phyloP scores from a whole-genome alignment of 257 asterid species.

The Leonotis leonurus region DNA sequence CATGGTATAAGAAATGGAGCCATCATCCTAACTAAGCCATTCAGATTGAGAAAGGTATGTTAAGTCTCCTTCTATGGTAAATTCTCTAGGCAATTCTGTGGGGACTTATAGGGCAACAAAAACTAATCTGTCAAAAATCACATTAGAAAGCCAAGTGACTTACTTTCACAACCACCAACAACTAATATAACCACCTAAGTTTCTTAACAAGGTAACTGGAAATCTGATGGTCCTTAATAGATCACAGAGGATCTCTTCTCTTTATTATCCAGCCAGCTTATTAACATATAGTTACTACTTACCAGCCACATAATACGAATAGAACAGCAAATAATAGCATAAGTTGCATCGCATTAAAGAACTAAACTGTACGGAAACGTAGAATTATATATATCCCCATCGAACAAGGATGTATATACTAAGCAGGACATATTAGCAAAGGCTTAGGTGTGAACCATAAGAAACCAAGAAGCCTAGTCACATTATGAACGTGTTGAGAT shows the following conservation, averaged over 20 bases:
- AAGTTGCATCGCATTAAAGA: not conserved
- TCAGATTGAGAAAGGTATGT: not conserved
- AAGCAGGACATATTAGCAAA: not conserved
- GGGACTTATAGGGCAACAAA: not conserved
- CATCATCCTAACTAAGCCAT: not conserved
- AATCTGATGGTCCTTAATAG: not conserved
- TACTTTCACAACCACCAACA: not conserved
- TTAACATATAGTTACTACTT: not conserved
- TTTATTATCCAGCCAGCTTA: not conserved
- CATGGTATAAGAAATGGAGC: not conserved
- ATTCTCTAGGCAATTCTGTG: not conserved
- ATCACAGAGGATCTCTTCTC: not conserved
- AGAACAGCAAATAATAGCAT: not conserved
- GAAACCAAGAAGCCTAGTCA: conserved; percentile 21
- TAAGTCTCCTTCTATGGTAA: not conserved
- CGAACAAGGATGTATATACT: not conserved
- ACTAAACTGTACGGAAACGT: not conserved
- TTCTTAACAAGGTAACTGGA: not conserved
- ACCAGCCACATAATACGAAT: not conserved
- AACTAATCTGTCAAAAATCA: not conserved
- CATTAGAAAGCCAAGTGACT: not conserved
- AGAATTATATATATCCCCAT: not conserved
- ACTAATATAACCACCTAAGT: not conserved
- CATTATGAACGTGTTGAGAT: conserved; percentile 11
- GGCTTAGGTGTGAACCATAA: not conserved